Evolutionary conservation across 768 basidiomycete species (phyloP), one percentile per base, ranked within the genome.

Genomic region (Tricholoma flavovirens): DNA sequence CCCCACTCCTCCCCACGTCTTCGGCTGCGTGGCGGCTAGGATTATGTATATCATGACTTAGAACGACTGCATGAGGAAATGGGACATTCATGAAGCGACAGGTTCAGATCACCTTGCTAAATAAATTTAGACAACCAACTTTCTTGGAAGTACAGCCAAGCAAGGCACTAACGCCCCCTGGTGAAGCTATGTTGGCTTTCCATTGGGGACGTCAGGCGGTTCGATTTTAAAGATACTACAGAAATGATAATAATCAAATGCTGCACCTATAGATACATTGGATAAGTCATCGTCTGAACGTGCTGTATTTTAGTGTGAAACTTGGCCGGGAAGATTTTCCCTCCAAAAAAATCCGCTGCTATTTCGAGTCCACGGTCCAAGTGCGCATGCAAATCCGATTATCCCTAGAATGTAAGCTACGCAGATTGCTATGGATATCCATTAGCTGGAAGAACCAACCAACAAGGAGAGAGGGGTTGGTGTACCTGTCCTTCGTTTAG

Each of bases 351-450:
- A 48, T 40, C 70, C 71, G 26, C 64, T 66, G 24, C 66, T 66
- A 11, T 65, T 69, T 6, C 53, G 56, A 7, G 84, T 82, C 83
- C 82, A 86, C 10, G 71, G 62, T n/a, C 64, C 60, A 10, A 90
- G 73, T n/a, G 77, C 73, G 50, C 67, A 79, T 6, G 73, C 62
- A 62, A 91, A 92, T 0, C 74, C 79, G 1, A 74, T 67, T 10
- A 91, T 75, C 0, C 91, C 91, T 2, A 75, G 32, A 10, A 82
- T 6, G 67, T 93, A 90, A 15, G 77, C 72, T 1, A 68, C 30
- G 26, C 75, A 64, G 36, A 92, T 83, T 0, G 68, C 87, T 90
- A 50, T 52, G 7, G 61, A 53, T 22, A 12, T 54, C 15, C 32
- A 59, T 58, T 24, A 58, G 55, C 49, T 49, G 43, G 63, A 38